phyloP scores from a whole-genome alignment of 345 rosid genomes.

The Citrus maxima region DNA sequence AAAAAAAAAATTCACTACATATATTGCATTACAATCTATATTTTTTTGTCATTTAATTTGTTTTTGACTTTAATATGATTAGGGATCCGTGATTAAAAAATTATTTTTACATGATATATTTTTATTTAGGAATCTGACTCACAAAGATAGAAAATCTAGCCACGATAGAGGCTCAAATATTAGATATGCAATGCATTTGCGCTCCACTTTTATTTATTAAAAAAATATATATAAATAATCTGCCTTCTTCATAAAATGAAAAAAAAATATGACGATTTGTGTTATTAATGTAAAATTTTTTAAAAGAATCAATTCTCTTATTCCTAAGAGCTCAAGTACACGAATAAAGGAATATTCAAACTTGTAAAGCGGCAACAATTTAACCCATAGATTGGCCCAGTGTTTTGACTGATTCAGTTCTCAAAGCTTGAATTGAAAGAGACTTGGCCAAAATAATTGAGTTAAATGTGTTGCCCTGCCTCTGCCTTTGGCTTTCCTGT shows the following conservation, averaged over 20 bases:
- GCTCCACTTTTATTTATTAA: no score
- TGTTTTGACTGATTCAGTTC: conserved; percentile 11
- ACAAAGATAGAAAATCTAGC: background rate
- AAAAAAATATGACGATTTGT: background rate
- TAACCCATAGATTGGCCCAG: conserved; percentile 16
- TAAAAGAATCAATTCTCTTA: background rate
- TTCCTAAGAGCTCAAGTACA: conserved; percentile 1
- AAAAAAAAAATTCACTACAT: no score
- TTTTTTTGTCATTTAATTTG: background rate
- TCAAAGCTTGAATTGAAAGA: conserved; percentile 18
- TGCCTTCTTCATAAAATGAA: no score
- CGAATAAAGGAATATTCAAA: conserved; percentile 38
- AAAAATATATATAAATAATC: background rate
- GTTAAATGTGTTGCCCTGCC: conserved; percentile 8
- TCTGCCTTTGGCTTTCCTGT: background rate
- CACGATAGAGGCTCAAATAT: background rate
- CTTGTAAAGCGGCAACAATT: conserved; percentile 33
- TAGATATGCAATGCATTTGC: background rate
- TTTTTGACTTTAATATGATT: no score
- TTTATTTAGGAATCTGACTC: background rate
- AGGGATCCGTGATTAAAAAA: no score
- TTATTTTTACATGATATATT: background rate
- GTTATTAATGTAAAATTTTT: no score
- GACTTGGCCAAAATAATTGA: conserved; percentile 25
- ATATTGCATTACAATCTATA: no score